phyloP scores from a whole-genome alignment of 257 asterid genomes.

The Lavandula angustifolia region DNA sequence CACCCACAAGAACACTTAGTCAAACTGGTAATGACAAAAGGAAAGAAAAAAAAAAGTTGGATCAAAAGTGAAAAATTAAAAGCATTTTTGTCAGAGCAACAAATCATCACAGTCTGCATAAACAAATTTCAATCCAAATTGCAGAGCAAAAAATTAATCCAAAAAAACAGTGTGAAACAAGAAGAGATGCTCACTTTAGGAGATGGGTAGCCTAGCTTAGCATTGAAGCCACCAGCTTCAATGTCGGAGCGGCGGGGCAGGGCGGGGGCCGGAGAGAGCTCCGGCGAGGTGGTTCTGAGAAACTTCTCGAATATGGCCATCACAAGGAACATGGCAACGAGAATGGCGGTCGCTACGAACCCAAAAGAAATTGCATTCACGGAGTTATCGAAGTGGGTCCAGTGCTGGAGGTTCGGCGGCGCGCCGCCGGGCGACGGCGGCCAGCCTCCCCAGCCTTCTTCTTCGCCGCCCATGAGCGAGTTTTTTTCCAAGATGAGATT shows the following conservation, averaged over 20 bases:
- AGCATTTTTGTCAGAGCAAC: slow-evolving; percentile 8
- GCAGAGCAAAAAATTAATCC: slow-evolving; percentile 4
- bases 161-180: background rate
- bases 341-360: slow-evolving; percentile 84
- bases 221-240: slow-evolving; percentile 50
- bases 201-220: slow-evolving; percentile 56
- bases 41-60: background rate
- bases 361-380: slow-evolving; percentile 83
- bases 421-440: slow-evolving; percentile 59
- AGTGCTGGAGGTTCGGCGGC: slow-evolving; percentile 54
- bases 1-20: background rate
- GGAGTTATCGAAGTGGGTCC: slow-evolving; percentile 85
- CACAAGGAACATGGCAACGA: slow-evolving; percentile 78
- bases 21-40: slow-evolving; percentile 16
- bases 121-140: slow-evolving; percentile 17
- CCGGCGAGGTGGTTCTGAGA: slow-evolving; percentile 55
- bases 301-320: slow-evolving; percentile 88
- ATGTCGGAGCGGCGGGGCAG: slow-evolving; percentile 44
- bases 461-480: slow-evolving; percentile 52
- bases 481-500: background rate
- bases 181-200: slow-evolving; percentile 57
- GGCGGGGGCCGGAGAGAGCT: slow-evolving; percentile 40
- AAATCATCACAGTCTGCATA: slow-evolving; percentile 36
- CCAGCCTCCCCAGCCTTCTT: slow-evolving; percentile 62
- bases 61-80: background rate